A percentile compares a stretch with the other conserved stretches of the same genome.
Evolutionary conservation across 441 rosid genomes (phyloP).

Genomic region (Populus trichocarpa): DNA sequence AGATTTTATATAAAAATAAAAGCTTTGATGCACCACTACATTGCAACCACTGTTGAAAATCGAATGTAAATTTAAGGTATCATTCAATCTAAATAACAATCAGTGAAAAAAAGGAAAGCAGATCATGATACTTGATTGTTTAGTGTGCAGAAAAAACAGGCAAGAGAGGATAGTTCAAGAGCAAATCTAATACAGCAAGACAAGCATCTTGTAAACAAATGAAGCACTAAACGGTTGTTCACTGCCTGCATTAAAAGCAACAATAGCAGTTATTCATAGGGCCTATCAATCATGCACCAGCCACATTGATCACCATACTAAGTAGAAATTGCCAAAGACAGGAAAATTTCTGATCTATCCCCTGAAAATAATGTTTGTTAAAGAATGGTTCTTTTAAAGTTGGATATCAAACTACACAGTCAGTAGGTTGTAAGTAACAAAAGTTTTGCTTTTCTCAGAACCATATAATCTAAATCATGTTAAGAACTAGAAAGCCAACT

Average conservation of each 20-base stretch:
- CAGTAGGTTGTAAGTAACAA: not conserved
- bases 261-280: not conserved
- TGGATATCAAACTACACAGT: not conserved
- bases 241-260: not conserved
- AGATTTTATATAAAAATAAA: not conserved
- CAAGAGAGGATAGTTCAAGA: not conserved
- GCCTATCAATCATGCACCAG: not conserved
- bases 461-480: not conserved
- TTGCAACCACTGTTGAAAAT: not conserved
- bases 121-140: not conserved
- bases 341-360: not conserved
- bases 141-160: not conserved
- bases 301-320: not conserved
- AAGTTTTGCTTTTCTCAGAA: too few relatives aligned
- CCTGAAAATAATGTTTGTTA: not conserved
- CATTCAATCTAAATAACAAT: not conserved
- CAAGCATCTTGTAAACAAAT: not conserved
- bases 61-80: not conserved
- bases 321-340: not conserved
- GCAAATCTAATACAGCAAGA: not conserved
- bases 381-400: not conserved
- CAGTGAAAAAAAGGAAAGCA: not conserved
- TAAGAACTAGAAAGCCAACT: not conserved
- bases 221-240: not conserved
- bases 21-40: not conserved